Evolutionary conservation across 2,329 filamentous ascomycete species (phyloP).

Genomic region (Plenodomus lindquistii): DNA sequence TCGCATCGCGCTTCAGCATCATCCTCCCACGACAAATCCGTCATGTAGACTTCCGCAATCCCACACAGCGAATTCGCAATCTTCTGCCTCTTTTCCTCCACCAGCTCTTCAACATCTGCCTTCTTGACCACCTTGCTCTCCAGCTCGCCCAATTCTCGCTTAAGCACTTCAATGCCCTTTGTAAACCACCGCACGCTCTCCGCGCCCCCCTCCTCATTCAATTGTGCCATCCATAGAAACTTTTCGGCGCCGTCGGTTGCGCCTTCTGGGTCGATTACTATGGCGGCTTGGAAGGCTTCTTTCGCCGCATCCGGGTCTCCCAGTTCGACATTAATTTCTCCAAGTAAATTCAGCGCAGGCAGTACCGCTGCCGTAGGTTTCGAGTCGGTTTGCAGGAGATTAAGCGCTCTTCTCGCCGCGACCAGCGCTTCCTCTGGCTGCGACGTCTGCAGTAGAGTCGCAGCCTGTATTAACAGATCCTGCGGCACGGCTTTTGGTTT

Average conservation of each 20-base stretch:
- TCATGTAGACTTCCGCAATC: slow-evolving; percentile 98
- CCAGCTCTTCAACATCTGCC: slow-evolving; percentile 36
- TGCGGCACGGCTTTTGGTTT: slow-evolving; percentile 57
- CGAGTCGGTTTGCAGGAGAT: slow-evolving; percentile 48
- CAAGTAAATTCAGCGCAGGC: slow-evolving; percentile 73
- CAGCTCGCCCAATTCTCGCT: slow-evolving; percentile 69
- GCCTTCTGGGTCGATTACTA: slow-evolving; percentile 76
- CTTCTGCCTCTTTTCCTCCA: slow-evolving; percentile 75
- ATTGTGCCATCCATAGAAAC: slow-evolving; percentile 91
- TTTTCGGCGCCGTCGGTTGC: slow-evolving; percentile 87
- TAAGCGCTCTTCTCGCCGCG: slow-evolving; percentile 58
- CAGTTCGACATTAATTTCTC: slow-evolving; percentile 79
- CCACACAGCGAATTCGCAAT: slow-evolving; percentile 91
- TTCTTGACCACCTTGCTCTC: slow-evolving; percentile 50
- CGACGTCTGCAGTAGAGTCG: slow-evolving; percentile 60
- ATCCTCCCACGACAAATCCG: slow-evolving; percentile 86
- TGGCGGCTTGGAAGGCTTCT: slow-evolving; percentile 72
- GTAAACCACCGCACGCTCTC: slow-evolving; percentile 66
- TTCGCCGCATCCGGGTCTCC: slow-evolving; percentile 79
- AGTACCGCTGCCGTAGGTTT: slow-evolving; percentile 55
- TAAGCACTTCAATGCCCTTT: slow-evolving; percentile 71
- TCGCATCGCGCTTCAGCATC: slow-evolving; percentile 91
- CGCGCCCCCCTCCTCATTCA: slow-evolving; percentile 67
- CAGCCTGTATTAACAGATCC: slow-evolving; percentile 61
- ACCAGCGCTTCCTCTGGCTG: slow-evolving; percentile 62